phyloP scores from a whole-genome alignment of 805 yeast genomes.

The Limtongia smithiae region DNA sequence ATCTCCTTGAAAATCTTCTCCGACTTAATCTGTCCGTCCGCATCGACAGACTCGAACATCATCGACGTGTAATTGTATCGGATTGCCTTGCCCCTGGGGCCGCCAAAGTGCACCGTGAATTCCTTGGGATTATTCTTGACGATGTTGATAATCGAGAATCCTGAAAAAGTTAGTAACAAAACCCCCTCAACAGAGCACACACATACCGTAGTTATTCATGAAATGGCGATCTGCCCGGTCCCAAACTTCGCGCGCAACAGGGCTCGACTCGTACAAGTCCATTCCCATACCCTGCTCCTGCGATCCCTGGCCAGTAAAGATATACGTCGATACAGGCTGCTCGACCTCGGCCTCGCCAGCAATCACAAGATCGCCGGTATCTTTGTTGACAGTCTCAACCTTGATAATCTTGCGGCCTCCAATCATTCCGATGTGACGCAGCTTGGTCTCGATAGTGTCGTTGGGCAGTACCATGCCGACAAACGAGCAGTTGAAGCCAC shows the following conservation, averaged over 20 bases:
- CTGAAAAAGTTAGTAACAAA: constrained; percentile 36
- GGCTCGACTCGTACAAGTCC: constrained; percentile 90
- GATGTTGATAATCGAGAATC: constrained; percentile 94
- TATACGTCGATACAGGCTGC: constrained; percentile 94
- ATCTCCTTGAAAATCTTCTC: constrained; percentile 96
- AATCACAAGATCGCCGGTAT: constrained; percentile 72
- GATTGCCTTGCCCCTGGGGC: constrained; percentile 73
- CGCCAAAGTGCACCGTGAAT: constrained; percentile 94
- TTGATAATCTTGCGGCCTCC: constrained; percentile 97
- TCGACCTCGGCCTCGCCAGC: constrained; percentile 98
- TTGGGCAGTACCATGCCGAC: constrained; percentile 98
- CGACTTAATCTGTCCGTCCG: constrained; percentile 74
- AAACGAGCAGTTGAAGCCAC: constrained; percentile 86
- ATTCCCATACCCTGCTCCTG: constrained; percentile 99
- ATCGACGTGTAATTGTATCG: constrained; percentile 91
- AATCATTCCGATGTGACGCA: constrained; percentile 97
- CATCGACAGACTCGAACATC: constrained; percentile 94
- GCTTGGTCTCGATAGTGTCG: constrained; percentile 76
- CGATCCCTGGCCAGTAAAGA: constrained; percentile 99
- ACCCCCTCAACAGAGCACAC: too few species aligned
- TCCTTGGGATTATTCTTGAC: constrained; percentile 94
- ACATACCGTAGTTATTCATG: constrained; percentile 62
- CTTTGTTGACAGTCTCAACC: constrained; percentile 81
- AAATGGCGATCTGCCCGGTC: constrained; percentile 96
- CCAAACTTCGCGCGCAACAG: constrained; percentile 94